phyloP scores from a whole-genome alignment of 1,139 yeast genomes.

The Kodamaea alishanica region DNA sequence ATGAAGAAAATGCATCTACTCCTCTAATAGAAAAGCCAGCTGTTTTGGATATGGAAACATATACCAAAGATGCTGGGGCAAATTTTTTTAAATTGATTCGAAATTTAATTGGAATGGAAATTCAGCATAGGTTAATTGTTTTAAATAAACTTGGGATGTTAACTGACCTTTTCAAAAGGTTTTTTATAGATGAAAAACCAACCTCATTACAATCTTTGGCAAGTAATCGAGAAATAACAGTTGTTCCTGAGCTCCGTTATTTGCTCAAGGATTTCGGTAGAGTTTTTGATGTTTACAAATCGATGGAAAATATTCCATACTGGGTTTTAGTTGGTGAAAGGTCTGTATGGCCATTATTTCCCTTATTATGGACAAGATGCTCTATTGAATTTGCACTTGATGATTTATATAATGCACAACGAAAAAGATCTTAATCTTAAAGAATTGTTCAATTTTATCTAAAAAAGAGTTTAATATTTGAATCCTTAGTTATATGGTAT shows the following conservation, averaged over 20 bases:
- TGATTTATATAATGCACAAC: slow-evolving; percentile 58
- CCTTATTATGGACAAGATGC: slow-evolving; percentile 83
- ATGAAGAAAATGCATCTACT: slow-evolving; percentile 2
- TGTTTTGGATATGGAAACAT: slow-evolving; percentile 9
- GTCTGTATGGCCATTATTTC: slow-evolving; percentile 90
- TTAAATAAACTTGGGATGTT: slow-evolving; percentile 76
- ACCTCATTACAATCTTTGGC: slow-evolving; percentile 55
- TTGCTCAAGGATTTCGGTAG: slow-evolving; percentile 65
- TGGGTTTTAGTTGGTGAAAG: slow-evolving; percentile 91
- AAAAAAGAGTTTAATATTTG: slow-evolving; percentile 41
- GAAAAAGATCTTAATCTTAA: slow-evolving; percentile 23
- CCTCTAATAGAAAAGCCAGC: slow-evolving; percentile 2
- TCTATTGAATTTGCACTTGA: slow-evolving; percentile 87
- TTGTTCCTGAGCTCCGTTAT: slow-evolving; percentile 81
- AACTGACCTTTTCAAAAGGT: slow-evolving; percentile 65
- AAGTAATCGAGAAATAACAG: slow-evolving; percentile 66
- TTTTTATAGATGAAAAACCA: slow-evolving; percentile 88
- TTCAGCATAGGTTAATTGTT: slow-evolving; percentile 79
- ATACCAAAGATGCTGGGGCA: slow-evolving; percentile 29
- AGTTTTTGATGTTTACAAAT: slow-evolving; percentile 70
- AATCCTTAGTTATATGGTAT: slow-evolving; percentile 58
- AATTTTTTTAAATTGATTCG: slow-evolving; percentile 35
- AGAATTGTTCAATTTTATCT: slow-evolving; percentile 22
- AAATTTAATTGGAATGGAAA: slow-evolving; percentile 51
- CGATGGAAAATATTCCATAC: slow-evolving; percentile 71